phyloP scores from a whole-genome alignment of 2,329 filamentous ascomycete species.

The Clonostachys rosea region DNA sequence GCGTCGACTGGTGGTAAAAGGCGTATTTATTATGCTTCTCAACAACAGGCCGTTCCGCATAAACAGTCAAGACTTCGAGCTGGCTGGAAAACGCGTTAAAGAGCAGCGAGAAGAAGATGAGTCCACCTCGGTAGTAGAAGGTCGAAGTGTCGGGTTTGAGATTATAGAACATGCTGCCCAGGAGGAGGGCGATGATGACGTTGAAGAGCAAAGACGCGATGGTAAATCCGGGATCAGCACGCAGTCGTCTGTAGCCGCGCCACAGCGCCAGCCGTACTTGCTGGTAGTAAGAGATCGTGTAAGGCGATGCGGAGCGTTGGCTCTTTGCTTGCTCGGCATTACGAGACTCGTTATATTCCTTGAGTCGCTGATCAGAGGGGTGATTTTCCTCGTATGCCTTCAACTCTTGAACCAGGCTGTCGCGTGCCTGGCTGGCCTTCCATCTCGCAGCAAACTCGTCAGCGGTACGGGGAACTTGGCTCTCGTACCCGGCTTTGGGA shows the following conservation, averaged over 20 bases:
- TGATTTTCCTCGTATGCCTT: conserved; percentile 44
- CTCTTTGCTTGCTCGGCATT: conserved; percentile 47
- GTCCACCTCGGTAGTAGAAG: conserved; percentile 51
- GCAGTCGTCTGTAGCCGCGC: conserved; percentile 56
- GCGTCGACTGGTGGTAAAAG: conserved; percentile 47
- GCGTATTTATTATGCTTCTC: conserved; percentile 47
- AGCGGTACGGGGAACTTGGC: conserved; percentile 61
- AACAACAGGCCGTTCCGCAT: conserved; percentile 54
- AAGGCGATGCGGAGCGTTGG: conserved; percentile 44
- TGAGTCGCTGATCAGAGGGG: conserved; percentile 30
- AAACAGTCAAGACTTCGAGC: conserved; percentile 62
- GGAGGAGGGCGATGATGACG: conserved; percentile 66
- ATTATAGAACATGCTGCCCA: conserved; percentile 75
- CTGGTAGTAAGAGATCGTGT: conserved; percentile 69
- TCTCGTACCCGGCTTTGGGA: conserved; percentile 60
- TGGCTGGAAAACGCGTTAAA: conserved; percentile 58
- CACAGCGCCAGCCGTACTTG: conserved; percentile 58
- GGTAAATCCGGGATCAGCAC: conserved; percentile 62
- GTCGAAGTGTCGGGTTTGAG: conserved; percentile 52
- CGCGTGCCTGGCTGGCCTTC: conserved; percentile 39
- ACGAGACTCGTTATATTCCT: conserved; percentile 48
- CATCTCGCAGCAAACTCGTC: conserved; percentile 58
- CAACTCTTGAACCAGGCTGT: conserved; percentile 58
- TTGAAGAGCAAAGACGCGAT: conserved; percentile 73
- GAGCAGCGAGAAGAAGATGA: conserved; percentile 43